Conservation (phyloP, 78 protist genomes). For the Diacronema lutheri region DNA sequence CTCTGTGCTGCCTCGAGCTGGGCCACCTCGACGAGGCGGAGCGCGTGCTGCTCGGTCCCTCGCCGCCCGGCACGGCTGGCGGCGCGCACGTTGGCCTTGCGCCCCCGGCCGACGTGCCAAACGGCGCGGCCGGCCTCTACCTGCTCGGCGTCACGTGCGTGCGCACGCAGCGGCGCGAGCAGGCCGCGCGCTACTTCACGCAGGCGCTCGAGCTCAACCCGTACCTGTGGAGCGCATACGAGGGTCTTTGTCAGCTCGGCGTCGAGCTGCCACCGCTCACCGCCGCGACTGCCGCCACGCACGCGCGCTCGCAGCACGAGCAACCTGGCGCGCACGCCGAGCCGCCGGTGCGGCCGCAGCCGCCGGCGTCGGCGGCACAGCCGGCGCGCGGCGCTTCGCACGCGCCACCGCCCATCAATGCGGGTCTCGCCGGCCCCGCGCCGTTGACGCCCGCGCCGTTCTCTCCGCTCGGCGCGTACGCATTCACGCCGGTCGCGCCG, state of each 20-base stretch:
- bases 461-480: too few species aligned
- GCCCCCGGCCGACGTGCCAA: not conserved
- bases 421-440: too few species aligned
- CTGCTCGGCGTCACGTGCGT: constrained; percentile 16
- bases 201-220: constrained; percentile 29
- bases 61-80: not conserved
- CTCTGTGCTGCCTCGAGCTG: not conserved
- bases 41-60: not conserved
- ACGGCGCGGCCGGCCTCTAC: constrained; percentile 19
- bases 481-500: too few species aligned
- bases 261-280: not conserved
- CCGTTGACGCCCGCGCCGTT: too few species aligned
- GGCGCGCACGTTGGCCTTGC: too few species aligned
- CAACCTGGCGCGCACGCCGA: too few species aligned
- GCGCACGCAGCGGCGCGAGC: not conserved
- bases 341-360: too few species aligned
- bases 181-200: constrained; percentile 11
- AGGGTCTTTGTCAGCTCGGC: constrained; percentile 23
- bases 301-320: too few species aligned
- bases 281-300: too few species aligned
- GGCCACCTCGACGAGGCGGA: constrained; percentile 11
- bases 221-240: constrained; percentile 38
- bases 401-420: too few species aligned
- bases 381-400: too few species aligned
- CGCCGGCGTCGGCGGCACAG: too few species aligned